Percentiles rank a stretch among this genome's conserved stretches.
Evolutionary conservation across 257 asterid species (phyloP).

Genomic region (Solanum megistacrolobum): DNA sequence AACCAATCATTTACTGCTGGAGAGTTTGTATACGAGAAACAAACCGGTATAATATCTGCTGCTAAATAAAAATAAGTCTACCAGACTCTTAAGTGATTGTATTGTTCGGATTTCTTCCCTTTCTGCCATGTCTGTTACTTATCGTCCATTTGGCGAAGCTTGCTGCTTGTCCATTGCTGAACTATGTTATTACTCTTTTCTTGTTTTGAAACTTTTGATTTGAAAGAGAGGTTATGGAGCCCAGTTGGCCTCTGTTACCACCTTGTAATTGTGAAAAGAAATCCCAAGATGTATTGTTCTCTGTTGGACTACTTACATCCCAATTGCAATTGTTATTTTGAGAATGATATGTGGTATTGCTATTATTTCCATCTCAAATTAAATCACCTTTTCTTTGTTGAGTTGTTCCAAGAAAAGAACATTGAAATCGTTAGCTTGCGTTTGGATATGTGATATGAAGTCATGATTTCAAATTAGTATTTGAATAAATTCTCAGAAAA

Average conservation of each 20-base stretch:
- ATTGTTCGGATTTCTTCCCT: not conserved
- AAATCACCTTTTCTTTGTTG: not conserved
- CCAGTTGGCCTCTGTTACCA: not conserved
- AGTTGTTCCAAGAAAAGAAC: not conserved
- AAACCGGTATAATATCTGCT: conserved; percentile 19
- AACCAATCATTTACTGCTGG: conserved; percentile 34
- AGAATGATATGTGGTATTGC: not conserved
- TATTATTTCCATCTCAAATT: not conserved
- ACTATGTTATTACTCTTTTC: not conserved
- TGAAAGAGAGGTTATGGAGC: not conserved
- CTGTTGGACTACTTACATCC: not conserved
- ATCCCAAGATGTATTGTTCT: not conserved
- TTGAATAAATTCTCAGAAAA: not conserved
- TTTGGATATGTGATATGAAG: not conserved
- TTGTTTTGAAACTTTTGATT: not conserved
- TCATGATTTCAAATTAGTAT: not conserved
- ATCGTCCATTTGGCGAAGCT: not conserved
- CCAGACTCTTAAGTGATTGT: not conserved
- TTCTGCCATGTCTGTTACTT: not conserved
- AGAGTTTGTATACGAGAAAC: conserved; percentile 30
- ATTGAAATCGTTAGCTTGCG: not conserved
- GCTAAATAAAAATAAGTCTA: not conserved
- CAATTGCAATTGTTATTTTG: not conserved
- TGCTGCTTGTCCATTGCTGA: not conserved
- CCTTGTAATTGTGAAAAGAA: not conserved